Evolutionary conservation across 805 yeast species (phyloP).

Genomic region (Diddensiella caesifluorescens): DNA sequence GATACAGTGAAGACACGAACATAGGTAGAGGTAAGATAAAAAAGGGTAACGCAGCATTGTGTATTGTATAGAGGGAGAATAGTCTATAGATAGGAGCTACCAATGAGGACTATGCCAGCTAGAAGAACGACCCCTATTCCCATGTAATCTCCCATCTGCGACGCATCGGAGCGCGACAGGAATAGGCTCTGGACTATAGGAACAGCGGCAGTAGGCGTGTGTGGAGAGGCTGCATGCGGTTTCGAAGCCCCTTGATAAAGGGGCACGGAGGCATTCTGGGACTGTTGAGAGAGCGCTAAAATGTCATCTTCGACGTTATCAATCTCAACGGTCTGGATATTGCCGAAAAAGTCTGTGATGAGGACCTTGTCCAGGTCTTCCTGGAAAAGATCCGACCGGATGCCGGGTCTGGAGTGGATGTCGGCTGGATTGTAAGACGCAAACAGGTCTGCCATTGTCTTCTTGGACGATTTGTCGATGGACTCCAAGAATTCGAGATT

Average conservation of each 20-base stretch:
- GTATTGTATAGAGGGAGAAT: no score
- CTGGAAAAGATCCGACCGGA: constrained; percentile 70
- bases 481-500: constrained; percentile 83
- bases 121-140: not conserved
- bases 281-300: constrained; percentile 8
- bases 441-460: constrained; percentile 77
- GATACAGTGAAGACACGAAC: no score
- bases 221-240: no score
- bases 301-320: constrained; percentile 39
- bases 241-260: no score
- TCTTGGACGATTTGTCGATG: constrained; percentile 66
- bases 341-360: constrained; percentile 92
- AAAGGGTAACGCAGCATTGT: no score
- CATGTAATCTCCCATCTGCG: not conserved
- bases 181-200: no score
- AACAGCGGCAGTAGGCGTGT: no score
- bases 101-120: constrained; percentile 1
- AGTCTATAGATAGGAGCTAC: not conserved
- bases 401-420: constrained; percentile 92
- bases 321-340: constrained; percentile 72
- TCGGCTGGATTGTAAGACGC: constrained; percentile 78
- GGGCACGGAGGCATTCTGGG: constrained; percentile 4
- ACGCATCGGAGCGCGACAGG: no score
- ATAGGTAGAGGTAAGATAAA: no score
- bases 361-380: constrained; percentile 63